phyloP scores from a whole-genome alignment of 768 basidiomycete genomes.

The Naganishia vishniacii region DNA sequence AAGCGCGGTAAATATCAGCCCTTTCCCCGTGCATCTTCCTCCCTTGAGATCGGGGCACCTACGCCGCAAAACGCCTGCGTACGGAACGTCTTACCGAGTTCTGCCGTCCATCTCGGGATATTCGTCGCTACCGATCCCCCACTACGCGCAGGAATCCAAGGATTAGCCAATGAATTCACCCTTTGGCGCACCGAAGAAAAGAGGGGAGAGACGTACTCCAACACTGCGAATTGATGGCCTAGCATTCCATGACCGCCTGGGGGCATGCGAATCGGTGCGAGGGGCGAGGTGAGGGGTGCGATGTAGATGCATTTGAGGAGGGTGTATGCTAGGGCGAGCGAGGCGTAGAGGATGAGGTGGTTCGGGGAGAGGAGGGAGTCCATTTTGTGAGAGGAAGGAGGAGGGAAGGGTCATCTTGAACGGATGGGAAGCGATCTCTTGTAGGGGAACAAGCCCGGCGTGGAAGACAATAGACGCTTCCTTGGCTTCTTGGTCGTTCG shows the following conservation, averaged over 20 bases:
- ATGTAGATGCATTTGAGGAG: neutral
- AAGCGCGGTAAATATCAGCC: no score
- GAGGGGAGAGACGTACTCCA: neutral
- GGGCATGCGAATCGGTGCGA: neutral
- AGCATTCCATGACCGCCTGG: neutral
- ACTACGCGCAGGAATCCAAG: neutral
- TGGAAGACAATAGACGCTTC: no score
- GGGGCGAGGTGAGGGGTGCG: neutral
- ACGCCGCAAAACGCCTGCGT: neutral
- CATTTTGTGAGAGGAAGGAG: no score
- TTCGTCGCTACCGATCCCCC: neutral
- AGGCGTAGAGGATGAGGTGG: neutral
- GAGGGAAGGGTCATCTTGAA: no score
- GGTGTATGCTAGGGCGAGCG: neutral
- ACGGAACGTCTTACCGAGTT: neutral
- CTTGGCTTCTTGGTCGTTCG: no score
- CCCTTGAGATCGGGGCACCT: neutral
- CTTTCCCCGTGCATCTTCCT: no score
- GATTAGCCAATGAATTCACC: no score
- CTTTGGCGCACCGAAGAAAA: no score
- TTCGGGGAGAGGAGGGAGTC: neutral
- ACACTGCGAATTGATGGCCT: neutral
- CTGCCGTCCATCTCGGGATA: neutral
- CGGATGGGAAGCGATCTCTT: no score
- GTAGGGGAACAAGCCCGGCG: no score